These are phyloP conservation scores for Prinsepia uniflora DNA, from an alignment of 306 rosid genomes.

Conservation along the genomic window DNA sequence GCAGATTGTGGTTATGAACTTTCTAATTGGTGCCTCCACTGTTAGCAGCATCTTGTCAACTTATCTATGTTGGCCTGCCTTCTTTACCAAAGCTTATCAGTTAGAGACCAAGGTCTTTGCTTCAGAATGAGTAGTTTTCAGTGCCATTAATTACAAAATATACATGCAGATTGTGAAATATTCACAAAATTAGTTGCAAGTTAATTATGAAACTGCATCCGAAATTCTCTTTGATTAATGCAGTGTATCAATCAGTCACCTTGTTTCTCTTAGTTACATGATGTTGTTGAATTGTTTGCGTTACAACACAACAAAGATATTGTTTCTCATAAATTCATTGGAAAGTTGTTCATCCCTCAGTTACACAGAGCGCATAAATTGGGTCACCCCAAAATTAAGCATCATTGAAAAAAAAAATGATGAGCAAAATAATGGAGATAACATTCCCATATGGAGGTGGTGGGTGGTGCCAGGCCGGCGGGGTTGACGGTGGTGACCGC, in stretches of 20 bases:
- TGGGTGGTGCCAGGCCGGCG: not conserved
- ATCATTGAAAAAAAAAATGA: not conserved
- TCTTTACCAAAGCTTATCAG: slow-evolving; percentile 88
- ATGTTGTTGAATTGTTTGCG: not conserved
- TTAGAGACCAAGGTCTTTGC: slow-evolving; percentile 69
- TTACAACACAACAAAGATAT: not conserved
- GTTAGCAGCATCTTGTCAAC: slow-evolving; percentile 86
- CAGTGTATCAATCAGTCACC: not conserved
- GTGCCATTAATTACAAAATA: not conserved
- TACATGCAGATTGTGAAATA: not conserved
- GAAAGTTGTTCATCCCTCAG: not conserved
- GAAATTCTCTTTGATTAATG: too few species aligned
- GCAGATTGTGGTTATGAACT: slow-evolving; percentile 94
- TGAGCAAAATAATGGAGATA: not conserved
- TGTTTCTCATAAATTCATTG: not conserved
- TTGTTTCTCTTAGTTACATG: not conserved
- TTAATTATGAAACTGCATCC: too few species aligned
- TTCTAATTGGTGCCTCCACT: slow-evolving; percentile 87
- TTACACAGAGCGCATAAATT: not conserved
- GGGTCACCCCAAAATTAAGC: not conserved
- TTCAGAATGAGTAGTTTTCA: not conserved
- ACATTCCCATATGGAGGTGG: too few species aligned
- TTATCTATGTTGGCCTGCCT: slow-evolving; percentile 81
- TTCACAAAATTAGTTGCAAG: not conserved
- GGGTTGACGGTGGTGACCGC: not conserved